Conservation (phyloP, 148 eudicot genomes). For the Fagopyrum tataricum region DNA sequence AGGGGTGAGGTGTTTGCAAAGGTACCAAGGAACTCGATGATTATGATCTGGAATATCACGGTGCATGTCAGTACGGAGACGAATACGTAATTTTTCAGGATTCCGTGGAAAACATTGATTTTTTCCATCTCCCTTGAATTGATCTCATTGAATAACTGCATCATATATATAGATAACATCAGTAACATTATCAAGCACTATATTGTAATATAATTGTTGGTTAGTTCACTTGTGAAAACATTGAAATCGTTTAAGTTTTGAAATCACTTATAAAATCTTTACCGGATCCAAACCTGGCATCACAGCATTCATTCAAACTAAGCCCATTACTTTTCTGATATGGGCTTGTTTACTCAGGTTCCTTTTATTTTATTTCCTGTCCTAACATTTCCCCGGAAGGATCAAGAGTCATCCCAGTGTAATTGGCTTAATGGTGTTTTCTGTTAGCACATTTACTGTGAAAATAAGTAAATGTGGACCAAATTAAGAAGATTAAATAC, state of each 20-base stretch:
- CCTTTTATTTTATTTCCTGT: neutral
- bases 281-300: too few relatives aligned
- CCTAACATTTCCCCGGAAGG: neutral
- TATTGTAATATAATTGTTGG: neutral
- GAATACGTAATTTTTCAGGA: slow-evolving; percentile 64
- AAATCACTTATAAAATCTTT: too few relatives aligned
- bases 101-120: slow-evolving; percentile 68
- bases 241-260: neutral
- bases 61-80: slow-evolving; percentile 51
- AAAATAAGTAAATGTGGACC: neutral
- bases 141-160: slow-evolving; percentile 77
- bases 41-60: slow-evolving; percentile 58
- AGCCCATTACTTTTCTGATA: neutral
- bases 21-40: slow-evolving; percentile 62
- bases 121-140: slow-evolving; percentile 91
- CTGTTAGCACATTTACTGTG: neutral
- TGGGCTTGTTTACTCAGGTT: neutral
- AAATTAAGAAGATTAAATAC: slow-evolving; percentile 17
- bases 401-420: neutral
- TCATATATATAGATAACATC: neutral
- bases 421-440: neutral
- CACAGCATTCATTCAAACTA: too few relatives aligned
- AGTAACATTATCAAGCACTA: neutral
- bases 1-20: slow-evolving; percentile 73
- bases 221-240: neutral